Percentiles rank a stretch among this genome's conserved stretches.
Evolutionary conservation across 225 moss, liverwort and hornwort species (phyloP).

Genomic region (Thuidium tamariscinum): DNA sequence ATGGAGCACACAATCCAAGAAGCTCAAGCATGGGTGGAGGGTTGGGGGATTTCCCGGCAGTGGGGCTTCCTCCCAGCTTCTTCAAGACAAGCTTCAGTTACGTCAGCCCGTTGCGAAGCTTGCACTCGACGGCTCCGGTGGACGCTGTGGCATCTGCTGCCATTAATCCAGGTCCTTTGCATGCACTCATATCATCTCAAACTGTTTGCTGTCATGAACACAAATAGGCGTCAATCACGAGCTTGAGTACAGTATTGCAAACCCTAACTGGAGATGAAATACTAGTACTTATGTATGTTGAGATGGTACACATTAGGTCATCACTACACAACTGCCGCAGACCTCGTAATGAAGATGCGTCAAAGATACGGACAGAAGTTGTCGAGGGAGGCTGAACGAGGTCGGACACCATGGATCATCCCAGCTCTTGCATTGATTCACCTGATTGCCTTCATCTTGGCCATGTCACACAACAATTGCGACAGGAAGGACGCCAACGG

Average conservation of each 20-base stretch:
- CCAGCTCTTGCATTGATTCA: conserved; percentile 52
- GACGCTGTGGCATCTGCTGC: neutral
- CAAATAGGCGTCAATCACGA: neutral
- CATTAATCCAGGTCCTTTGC: conserved; percentile 7
- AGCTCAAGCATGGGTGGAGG: conserved; percentile 18
- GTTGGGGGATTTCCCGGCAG: neutral
- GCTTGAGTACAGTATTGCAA: neutral
- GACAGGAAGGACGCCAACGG: neutral
- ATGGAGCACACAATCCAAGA: neutral
- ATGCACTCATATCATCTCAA: neutral
- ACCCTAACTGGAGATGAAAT: neutral
- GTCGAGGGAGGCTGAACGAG: neutral
- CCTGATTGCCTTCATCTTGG: conserved; percentile 42
- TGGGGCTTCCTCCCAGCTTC: conserved; percentile 7
- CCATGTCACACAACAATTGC: conserved; percentile 73
- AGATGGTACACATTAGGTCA: neutral
- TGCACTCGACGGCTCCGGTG: conserved; percentile 3
- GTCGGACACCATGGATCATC: conserved; percentile 45
- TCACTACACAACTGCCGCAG: neutral
- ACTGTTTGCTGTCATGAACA: neutral
- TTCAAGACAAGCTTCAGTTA: neutral
- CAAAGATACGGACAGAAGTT: conserved; percentile 4
- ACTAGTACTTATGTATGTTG: neutral
- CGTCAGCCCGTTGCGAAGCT: conserved; percentile 19
- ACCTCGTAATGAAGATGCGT: conserved; percentile 5